Evolutionary conservation across 1,284 basidiomycete genomes (phyloP).

Genomic region (Cystobasidium slooffiae): DNA sequence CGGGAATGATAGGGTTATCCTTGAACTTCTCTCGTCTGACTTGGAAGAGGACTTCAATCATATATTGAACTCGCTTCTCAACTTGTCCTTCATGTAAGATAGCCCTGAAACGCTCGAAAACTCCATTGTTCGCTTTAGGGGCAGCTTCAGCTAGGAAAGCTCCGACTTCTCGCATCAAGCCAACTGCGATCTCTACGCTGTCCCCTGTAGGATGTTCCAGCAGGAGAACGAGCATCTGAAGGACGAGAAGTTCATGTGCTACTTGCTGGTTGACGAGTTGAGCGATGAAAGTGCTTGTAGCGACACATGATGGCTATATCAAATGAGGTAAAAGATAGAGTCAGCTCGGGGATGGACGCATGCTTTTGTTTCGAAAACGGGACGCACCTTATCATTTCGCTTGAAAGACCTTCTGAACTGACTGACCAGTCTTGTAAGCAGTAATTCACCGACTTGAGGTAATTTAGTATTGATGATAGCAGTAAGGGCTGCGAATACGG

Average conservation of each 20-base stretch:
- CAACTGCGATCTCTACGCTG: slow-evolving; percentile 96
- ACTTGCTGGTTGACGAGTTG: slow-evolving; percentile 96
- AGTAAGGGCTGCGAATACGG: slow-evolving; percentile 92
- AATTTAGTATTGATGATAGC: slow-evolving; percentile 97
- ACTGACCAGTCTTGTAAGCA: slow-evolving; percentile 84
- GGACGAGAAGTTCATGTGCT: slow-evolving; percentile 89
- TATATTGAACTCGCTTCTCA: slow-evolving; percentile 96
- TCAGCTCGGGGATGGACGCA: neutral
- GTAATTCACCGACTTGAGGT: slow-evolving; percentile 91
- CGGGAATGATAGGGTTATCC: slow-evolving; percentile 91
- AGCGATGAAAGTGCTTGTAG: slow-evolving; percentile 92
- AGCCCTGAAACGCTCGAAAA: slow-evolving; percentile 94
- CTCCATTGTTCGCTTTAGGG: slow-evolving; percentile 88
- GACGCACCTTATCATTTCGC: slow-evolving; percentile 89
- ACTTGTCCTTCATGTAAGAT: slow-evolving; percentile 94
- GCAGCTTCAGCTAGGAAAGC: slow-evolving; percentile 92
- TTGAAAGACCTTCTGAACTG: slow-evolving; percentile 96
- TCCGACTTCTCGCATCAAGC: slow-evolving; percentile 96
- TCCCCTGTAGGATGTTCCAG: slow-evolving; percentile 96
- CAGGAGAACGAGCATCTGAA: slow-evolving; percentile 91
- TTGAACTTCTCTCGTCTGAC: slow-evolving; percentile 98
- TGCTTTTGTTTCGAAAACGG: neutral
- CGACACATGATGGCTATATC: slow-evolving; percentile 80
- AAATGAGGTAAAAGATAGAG: neutral
- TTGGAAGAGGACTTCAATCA: slow-evolving; percentile 99